Evolutionary conservation across 2,329 filamentous ascomycete species (phyloP).

Genomic region (Chalara sp.): DNA sequence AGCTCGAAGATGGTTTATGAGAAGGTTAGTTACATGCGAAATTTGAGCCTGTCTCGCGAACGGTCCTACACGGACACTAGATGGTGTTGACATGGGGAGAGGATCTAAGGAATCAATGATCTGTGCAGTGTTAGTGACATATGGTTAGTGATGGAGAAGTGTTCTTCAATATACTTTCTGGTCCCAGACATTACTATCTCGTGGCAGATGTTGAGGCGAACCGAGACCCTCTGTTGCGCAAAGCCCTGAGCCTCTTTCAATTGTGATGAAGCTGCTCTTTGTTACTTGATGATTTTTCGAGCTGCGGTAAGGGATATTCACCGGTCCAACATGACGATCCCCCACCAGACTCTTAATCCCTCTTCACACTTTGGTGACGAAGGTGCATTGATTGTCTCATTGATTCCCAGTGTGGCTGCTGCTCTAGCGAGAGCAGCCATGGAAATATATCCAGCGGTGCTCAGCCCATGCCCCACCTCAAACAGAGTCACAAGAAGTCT

Average conservation of each 20-base stretch:
- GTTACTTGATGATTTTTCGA: background rate
- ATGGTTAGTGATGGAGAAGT: too few species aligned
- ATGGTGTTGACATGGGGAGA: slow-evolving; percentile 12
- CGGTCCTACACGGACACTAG: slow-evolving; percentile 10
- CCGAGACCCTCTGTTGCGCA: slow-evolving; percentile 11
- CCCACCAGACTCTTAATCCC: slow-evolving; percentile 14
- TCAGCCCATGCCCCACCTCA: slow-evolving; percentile 13
- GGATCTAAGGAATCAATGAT: slow-evolving; percentile 7
- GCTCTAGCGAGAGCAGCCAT: slow-evolving; percentile 12
- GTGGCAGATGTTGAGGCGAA: slow-evolving; percentile 7
- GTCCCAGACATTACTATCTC: slow-evolving; percentile 10
- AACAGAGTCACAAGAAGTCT: slow-evolving; percentile 13
- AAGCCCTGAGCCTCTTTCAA: slow-evolving; percentile 9
- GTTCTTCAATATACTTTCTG: slow-evolving; percentile 3
- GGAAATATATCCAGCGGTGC: slow-evolving; percentile 13
- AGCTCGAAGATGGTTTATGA: slow-evolving; percentile 3
- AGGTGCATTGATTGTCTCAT: slow-evolving; percentile 1
- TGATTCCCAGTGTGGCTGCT: slow-evolving; percentile 12
- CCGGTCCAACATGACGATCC: slow-evolving; percentile 16
- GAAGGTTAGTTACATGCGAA: slow-evolving; percentile 7
- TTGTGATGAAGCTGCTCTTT: slow-evolving; percentile 6
- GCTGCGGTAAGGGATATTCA: background rate
- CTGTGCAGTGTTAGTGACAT: slow-evolving; percentile 1
- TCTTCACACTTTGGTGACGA: background rate
- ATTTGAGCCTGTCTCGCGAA: slow-evolving; percentile 17